Evolutionary conservation across 805 yeast species (phyloP), one percentile per base, ranked within the genome.

Genomic region (Jamesozyma piceae): DNA sequence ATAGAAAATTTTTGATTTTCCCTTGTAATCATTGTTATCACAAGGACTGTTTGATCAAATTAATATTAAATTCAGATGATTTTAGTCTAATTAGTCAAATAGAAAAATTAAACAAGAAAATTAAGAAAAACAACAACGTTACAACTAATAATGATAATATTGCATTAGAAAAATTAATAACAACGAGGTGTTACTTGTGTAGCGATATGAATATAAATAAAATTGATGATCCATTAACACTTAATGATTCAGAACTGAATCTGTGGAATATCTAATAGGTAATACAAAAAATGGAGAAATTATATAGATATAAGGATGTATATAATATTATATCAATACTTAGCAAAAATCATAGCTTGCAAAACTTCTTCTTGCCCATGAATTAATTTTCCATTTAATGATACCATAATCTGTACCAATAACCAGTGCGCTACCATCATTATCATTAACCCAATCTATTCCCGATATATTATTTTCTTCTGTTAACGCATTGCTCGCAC

Each of bases 1-100:
- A 80, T 3, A 74, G 87, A 44, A 82, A 78, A 55, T 88, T 88
- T 51, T 72, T 80, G 42, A 77, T 80, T 4, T 92, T 86, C 56
- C 96, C 96, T 0, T 92, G 98, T 58, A 82, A 75, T 43, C 98
- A 92, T 59, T 77, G 85, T 4, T 83, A 85, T 64, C 97, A 92
- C 57, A 80, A 79, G 40, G 95, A 88, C 57, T 92, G 98, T 65
- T 61, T 87, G n/a, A 74, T 82, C 5, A 73, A 75, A 43, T 66
- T 66, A 31, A 75, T 82, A 28, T 56, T 81, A 41, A 67, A 69
- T 29, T 78, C 82, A 26, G 78, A 78, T 35, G 87, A 86, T 50
- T 80, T 80, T 57, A 71, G 77, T 32, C 70, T 80, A 40, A 80
- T 80, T 57, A 78, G 75, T 54, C 67, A 75, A 27, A 74, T 84